Percentiles rank a stretch among this genome's conserved stretches.
These are phyloP conservation scores for Botryotinia convoluta DNA, from an alignment of 2,329 filamentous ascomycete species.

Conservation along the genomic window DNA sequence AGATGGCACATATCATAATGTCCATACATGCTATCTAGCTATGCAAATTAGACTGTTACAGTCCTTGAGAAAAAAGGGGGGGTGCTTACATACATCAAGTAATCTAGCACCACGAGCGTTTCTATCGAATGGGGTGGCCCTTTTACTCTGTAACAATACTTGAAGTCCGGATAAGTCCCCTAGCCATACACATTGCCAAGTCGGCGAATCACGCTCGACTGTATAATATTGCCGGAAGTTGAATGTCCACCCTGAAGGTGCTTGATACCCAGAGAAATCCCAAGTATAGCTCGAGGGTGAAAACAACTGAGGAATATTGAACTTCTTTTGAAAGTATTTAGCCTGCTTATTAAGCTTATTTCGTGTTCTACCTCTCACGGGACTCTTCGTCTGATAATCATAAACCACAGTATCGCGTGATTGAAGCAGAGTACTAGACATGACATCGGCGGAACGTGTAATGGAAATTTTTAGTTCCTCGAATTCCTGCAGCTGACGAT, in stretches of 20 bases:
- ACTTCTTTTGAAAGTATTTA: background rate
- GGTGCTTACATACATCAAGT: background rate
- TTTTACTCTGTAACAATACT: accelerated
- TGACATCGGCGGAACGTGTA: background rate
- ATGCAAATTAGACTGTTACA: background rate
- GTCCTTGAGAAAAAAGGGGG: background rate
- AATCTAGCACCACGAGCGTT: no score
- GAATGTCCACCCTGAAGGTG: background rate
- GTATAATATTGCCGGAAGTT: background rate
- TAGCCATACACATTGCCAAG: accelerated
- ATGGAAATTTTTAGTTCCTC: background rate
- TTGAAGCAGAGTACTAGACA: background rate
- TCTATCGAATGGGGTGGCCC: background rate
- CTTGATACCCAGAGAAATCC: background rate
- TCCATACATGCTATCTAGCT: accelerated
- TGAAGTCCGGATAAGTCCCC: background rate
- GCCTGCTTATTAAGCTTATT: background rate
- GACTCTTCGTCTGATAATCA: background rate
- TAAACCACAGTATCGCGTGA: background rate
- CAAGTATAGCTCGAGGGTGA: background rate
- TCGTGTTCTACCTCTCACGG: background rate
- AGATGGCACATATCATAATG: background rate
- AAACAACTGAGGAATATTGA: background rate
- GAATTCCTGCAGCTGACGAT: background rate
- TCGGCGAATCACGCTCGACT: accelerated